Conservation (phyloP, 495 filamentous ascomycete species). For the Lineolata rhizophorae region DNA sequence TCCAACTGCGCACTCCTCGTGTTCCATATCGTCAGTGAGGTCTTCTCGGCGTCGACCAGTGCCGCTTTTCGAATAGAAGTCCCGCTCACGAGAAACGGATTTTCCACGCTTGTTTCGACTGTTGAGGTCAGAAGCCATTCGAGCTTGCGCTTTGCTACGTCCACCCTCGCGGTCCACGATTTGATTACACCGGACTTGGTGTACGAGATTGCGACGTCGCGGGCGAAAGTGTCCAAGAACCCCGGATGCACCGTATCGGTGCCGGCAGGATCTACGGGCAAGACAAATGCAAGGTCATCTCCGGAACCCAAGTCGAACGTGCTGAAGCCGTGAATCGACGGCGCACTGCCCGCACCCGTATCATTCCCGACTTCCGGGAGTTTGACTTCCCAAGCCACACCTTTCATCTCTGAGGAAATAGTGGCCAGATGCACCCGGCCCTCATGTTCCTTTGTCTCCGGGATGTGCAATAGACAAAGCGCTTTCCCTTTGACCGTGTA, state of each 20-base stretch:
- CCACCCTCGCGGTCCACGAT: slow-evolving; percentile 71
- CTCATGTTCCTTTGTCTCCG: slow-evolving; percentile 31
- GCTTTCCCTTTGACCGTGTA: slow-evolving; percentile 51
- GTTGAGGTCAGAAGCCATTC: slow-evolving; percentile 73
- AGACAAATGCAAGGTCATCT: slow-evolving; percentile 59
- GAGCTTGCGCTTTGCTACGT: slow-evolving; percentile 28
- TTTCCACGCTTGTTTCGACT: slow-evolving; percentile 55
- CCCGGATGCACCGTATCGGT: slow-evolving; percentile 46
- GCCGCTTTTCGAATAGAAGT: slow-evolving; percentile 78
- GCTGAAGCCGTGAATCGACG: slow-evolving; percentile 41
- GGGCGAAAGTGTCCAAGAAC: slow-evolving; percentile 71
- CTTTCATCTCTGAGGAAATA: slow-evolving; percentile 60
- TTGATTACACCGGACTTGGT: slow-evolving; percentile 51
- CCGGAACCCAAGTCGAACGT: slow-evolving; percentile 46
- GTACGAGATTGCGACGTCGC: slow-evolving; percentile 76
- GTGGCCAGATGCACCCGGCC: slow-evolving; percentile 46
- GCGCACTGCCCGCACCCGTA: slow-evolving; percentile 16
- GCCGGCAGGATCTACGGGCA: slow-evolving; percentile 81
- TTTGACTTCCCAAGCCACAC: slow-evolving; percentile 66
- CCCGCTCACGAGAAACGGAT: slow-evolving; percentile 60
- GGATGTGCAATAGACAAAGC: slow-evolving; percentile 62
- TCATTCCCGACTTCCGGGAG: slow-evolving; percentile 19
- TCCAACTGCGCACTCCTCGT: slow-evolving; percentile 63
- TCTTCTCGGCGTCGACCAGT: slow-evolving; percentile 48
- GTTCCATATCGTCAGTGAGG: slow-evolving; percentile 84